Evolutionary conservation across 495 filamentous ascomycete genomes (phyloP).

Genomic region (Echria macrotheca): DNA sequence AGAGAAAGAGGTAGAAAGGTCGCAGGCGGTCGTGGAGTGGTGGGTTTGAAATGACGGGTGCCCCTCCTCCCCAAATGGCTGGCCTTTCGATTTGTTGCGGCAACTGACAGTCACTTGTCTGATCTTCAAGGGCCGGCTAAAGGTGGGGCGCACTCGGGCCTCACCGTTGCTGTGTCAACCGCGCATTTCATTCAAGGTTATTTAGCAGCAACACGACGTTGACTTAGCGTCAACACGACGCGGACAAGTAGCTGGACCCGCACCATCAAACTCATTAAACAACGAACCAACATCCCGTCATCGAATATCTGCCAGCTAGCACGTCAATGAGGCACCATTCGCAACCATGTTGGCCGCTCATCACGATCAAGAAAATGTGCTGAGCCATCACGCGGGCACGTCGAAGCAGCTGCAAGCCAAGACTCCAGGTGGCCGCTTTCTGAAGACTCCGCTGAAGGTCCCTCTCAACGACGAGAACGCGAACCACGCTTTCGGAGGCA

Average conservation of each 20-base stretch:
- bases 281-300: conserved; percentile 1
- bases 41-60: conserved; percentile 27
- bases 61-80: conserved; percentile 24
- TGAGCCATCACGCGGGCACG: conserved; percentile 69
- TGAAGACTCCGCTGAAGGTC: conserved; percentile 80
- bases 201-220: too few species aligned
- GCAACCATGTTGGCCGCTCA: conserved; percentile 66
- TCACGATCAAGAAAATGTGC: conserved; percentile 81
- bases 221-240: too few species aligned
- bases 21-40: conserved; percentile 14
- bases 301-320: too few species aligned
- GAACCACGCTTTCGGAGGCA: conserved; percentile 54
- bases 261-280: background rate
- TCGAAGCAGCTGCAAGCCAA: conserved; percentile 71
- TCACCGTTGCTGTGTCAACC: conserved; percentile 23
- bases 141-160: conserved; percentile 22
- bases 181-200: conserved; percentile 3
- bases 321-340: too few species aligned
- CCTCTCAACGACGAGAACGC: conserved; percentile 83
- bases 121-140: conserved; percentile 22
- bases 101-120: conserved; percentile 26
- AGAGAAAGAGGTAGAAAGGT: conserved; percentile 14
- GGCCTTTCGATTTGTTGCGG: conserved; percentile 26
- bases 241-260: background rate
- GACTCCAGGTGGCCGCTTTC: conserved; percentile 68